Base-by-base conservation (phyloP, 192 early-diverging fungal species). In the Podila clonocystis region DNA sequence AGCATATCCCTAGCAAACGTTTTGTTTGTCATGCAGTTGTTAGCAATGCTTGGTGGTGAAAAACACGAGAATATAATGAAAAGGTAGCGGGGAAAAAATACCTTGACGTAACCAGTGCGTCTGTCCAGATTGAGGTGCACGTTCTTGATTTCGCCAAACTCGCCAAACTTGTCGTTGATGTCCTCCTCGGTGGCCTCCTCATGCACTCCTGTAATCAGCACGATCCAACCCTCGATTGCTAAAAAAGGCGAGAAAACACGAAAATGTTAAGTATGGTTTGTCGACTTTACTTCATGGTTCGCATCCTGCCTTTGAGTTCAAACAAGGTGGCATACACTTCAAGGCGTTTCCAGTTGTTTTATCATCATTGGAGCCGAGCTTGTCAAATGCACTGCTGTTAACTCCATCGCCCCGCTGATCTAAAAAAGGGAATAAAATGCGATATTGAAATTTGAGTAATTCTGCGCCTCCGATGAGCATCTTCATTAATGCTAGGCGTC, bases 101-200 rank as follows among this genome's bases (percentile, higher is more conserved):
- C 95, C 91, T 99, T 99, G 79, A 96, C 95, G 71, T 92, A 99
- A 72, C 97, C 97, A 52, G 96, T 96, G 65, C 95, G 91, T 50
- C 97, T 88, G 87, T 99, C 96, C 60, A 98, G 83, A 76, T 98
- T 99, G 70, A 99, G 82, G 63, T 97, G 95, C 58, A 99, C 48
- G 80, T 94, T 93, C 82, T 96, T 95, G 60, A 97, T 91, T 22
- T 89, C 89, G n/a, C 97, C 97, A 86, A 86, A 98, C 58, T 98
- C 96, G 28, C 91, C 88, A 70, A 96, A 98, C 67, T 90, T 87
- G 76, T 99, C 95, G 67, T 82, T 89, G 61, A 99, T 77, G 55
- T 94, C 93, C 22, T 99, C 97, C 70, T 98, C 97, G 29, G 91
- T 93, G 12, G 95, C 92, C 82, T 99, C 97, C 80, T 99, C 96